Base-by-base conservation (phyloP, 345 rosid genomes). In the Rhodamnia argentea region DNA sequence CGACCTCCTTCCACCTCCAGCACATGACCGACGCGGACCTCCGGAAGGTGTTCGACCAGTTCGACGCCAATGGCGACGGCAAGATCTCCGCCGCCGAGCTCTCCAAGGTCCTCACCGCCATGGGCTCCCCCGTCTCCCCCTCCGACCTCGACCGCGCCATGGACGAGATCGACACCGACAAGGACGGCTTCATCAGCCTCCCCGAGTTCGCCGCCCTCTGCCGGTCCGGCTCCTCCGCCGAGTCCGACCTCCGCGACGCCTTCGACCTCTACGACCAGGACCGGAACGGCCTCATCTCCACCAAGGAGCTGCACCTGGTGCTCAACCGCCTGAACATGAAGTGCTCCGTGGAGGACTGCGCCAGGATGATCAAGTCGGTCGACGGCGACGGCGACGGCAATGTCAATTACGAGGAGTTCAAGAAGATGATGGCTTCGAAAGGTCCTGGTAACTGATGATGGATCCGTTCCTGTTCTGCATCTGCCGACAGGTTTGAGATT, bases 1-100 rank as follows among this genome's bases (percentile, higher is more conserved):
- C 27, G 54, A 18, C 70, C 44, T 54, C 88, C 18, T 57, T 83
- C 59, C 83, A 76, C 82, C 86, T 84, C 59, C 87, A 78, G 32
- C 88, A 50, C 84, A 81, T 50, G 86, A 40, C 84, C 50, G 92
- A 91, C 42, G 94, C 83, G 57, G 88, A 96, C 87, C 93, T 96
- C 24, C 87, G 90, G 89, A 90, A 76, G 52, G 92, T 96, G 47
- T 96, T 96, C 91, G 52, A 94, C 86, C 96, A 93, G 84, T 96
- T 96, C 90, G 99, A 96, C 78, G 42, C 95, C 86, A 95, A 96
- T 91, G 89, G 91, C 85, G 99, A 96, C 88, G 99, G 99, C 42
- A 94, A 90, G 95, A 95, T 96, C 99, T 96, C 98, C 32, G 86
- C 86, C 5, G 5, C 42, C 4, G 99, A 96, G 84, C 98, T 96